These are phyloP conservation scores for Rostrohypoxylon terebratum DNA, from an alignment of 495 filamentous ascomycete genomes.

Conservation along the genomic window DNA sequence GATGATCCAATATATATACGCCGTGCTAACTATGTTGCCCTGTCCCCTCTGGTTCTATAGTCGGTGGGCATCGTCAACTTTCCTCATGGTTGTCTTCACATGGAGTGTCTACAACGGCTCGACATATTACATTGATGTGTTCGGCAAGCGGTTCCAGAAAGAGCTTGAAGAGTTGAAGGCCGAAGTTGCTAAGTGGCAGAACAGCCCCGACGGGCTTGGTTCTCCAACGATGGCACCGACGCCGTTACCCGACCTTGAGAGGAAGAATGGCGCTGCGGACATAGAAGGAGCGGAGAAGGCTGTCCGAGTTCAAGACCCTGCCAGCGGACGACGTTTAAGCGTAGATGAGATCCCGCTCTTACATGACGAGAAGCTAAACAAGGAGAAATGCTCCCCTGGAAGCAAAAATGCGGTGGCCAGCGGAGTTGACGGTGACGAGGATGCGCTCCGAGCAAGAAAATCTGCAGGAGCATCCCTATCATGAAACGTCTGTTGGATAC, in stretches of 20 bases:
- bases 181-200: conserved; percentile 92
- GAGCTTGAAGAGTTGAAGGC: conserved; percentile 90
- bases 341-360: conserved; percentile 69
- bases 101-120: conserved; percentile 97
- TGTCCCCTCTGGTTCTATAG: conserved; percentile 96
- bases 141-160: conserved; percentile 95
- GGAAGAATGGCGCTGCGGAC: conserved; percentile 25
- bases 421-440: conserved; percentile 58
- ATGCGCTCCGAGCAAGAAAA: conserved; percentile 59
- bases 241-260: conserved; percentile 13
- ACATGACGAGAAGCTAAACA: conserved; percentile 56
- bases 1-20: conserved; percentile 93
- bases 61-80: conserved; percentile 78
- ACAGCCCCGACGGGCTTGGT: conserved; percentile 59
- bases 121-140: conserved; percentile 97
- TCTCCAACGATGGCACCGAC: conserved; percentile 57
- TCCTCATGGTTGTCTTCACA: conserved; percentile 81
- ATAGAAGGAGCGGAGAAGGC: conserved; percentile 35
- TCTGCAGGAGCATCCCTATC: conserved; percentile 18
- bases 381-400: conserved; percentile 15
- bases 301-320: conserved; percentile 45
- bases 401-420: conserved; percentile 44
- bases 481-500: conserved; percentile 5
- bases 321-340: conserved; percentile 47
- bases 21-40: conserved; percentile 90